Evolutionary conservation across 2,329 filamentous ascomycete genomes (phyloP).

Genomic region (Xylariaceae sp.): DNA sequence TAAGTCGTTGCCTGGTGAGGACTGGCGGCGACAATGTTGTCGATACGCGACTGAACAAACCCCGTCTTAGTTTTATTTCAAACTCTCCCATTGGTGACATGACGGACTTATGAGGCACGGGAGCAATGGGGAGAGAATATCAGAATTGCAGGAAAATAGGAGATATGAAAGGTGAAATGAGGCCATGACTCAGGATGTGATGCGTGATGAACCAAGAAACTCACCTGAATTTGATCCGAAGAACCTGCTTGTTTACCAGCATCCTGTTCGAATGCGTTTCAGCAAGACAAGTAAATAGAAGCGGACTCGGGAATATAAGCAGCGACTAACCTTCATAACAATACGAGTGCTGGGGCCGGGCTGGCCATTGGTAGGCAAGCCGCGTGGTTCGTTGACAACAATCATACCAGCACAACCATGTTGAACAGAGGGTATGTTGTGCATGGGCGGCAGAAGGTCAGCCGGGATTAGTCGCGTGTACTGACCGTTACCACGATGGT

Average conservation of each 20-base stretch:
- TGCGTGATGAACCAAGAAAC: constrained; percentile 18
- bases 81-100: neutral
- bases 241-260: constrained; percentile 27
- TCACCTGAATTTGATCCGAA: constrained; percentile 28
- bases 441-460: constrained; percentile 46
- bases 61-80: constrained; percentile 3
- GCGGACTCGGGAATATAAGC: neutral
- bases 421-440: constrained; percentile 41
- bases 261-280: constrained; percentile 18
- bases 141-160: too few species aligned
- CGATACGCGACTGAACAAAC: constrained; percentile 33
- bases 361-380: constrained; percentile 35
- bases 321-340: constrained; percentile 37
- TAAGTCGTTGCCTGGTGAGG: constrained; percentile 12
- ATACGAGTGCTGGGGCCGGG: constrained; percentile 36
- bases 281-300: constrained; percentile 4
- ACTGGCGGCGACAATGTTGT: constrained; percentile 35
- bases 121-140: neutral
- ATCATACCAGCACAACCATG: constrained; percentile 39
- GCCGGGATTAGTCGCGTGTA: constrained; percentile 52
- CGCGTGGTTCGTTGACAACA: constrained; percentile 41
- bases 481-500: constrained; percentile 47
- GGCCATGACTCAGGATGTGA: constrained; percentile 11
- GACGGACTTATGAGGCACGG: neutral
- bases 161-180: neutral